phyloP scores from a whole-genome alignment of 2,329 filamentous ascomycete species.

The Cytospora paraplurivora region DNA sequence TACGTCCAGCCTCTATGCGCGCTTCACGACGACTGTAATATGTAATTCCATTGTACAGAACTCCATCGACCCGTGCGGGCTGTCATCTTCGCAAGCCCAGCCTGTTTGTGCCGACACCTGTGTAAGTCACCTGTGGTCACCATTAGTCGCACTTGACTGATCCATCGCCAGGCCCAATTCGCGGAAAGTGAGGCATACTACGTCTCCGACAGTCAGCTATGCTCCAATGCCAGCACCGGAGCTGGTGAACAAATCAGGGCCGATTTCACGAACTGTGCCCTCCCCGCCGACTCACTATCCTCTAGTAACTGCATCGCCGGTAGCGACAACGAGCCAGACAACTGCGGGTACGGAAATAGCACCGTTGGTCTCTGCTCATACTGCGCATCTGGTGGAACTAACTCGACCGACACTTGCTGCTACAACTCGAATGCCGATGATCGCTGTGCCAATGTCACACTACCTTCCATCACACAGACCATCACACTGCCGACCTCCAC shows the following conservation, averaged over 20 bases:
- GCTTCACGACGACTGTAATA: slow-evolving; percentile 87
- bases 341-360: slow-evolving; percentile 81
- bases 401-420: slow-evolving; percentile 95
- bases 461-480: slow-evolving; percentile 74
- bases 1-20: slow-evolving; percentile 81
- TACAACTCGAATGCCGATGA: slow-evolving; percentile 75
- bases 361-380: slow-evolving; percentile 81
- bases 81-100: slow-evolving; percentile 64
- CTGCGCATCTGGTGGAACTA: slow-evolving; percentile 79
- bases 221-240: slow-evolving; percentile 64
- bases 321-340: slow-evolving; percentile 75
- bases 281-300: slow-evolving; percentile 78
- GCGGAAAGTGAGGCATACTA: slow-evolving; percentile 89
- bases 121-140: slow-evolving; percentile 50
- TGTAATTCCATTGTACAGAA: slow-evolving; percentile 95
- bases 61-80: slow-evolving; percentile 69
- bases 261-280: slow-evolving; percentile 87
- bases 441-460: slow-evolving; percentile 72
- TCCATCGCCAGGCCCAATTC: slow-evolving; percentile 65
- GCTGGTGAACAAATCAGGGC: slow-evolving; percentile 79
- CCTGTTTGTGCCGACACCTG: slow-evolving; percentile 91
- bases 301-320: slow-evolving; percentile 73
- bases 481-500: slow-evolving; percentile 60
- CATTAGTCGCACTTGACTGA: slow-evolving; percentile 33
- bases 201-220: slow-evolving; percentile 71